Evolutionary conservation across 2,329 filamentous ascomycete genomes (phyloP), one percentile per base, ranked within the genome.

Genomic region (Fusarium sp.): DNA sequence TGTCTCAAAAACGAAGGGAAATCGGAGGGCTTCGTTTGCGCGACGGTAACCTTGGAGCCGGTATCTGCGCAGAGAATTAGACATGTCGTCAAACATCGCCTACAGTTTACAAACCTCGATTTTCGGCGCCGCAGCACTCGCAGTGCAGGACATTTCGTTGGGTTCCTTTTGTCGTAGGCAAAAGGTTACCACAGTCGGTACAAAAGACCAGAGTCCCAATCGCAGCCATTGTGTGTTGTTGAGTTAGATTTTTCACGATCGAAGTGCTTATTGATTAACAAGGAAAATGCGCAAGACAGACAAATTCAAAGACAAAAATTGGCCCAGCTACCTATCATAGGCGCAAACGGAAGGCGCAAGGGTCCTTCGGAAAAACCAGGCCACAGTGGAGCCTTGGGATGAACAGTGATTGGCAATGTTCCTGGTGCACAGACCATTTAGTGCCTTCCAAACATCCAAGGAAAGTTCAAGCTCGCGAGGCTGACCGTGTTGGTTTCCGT

Each of bases 131-230:
- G 78, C 95, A 98, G 77, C 94, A 90, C 74, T 93, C 91, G 84
- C 95, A 99, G 69, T 86, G 85, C 59, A 98, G 82, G 58, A 92
- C 86, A 57, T 91, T 91, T 76, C 93, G 92, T 71, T 88, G 85
- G 61, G 89, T 90, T 63, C 92, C 93, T 67, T 90, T 91, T 46
- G 92, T 93, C 52, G 90, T 87, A 53, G 96, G 93, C 40, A 98
- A 84, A 5, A 97, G 85, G 78, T 97, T 97, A 65, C 95, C 95
- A 79, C 95, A 98, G 77, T 94, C 92, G 54, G 87, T 92, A 83
- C 95, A 98, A 80, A 98, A 98, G 35, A 97, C 90, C 40, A 98
- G 85, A 52, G 94, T 95, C 56, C 94, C 95, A 71, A 97, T 94
- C 19, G 92, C 90, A 69, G 94, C 89, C 95, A 97, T 97, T 65